phyloP scores from a whole-genome alignment of 1,284 basidiomycete genomes.

The Pyrrhoderma lamaoense region DNA sequence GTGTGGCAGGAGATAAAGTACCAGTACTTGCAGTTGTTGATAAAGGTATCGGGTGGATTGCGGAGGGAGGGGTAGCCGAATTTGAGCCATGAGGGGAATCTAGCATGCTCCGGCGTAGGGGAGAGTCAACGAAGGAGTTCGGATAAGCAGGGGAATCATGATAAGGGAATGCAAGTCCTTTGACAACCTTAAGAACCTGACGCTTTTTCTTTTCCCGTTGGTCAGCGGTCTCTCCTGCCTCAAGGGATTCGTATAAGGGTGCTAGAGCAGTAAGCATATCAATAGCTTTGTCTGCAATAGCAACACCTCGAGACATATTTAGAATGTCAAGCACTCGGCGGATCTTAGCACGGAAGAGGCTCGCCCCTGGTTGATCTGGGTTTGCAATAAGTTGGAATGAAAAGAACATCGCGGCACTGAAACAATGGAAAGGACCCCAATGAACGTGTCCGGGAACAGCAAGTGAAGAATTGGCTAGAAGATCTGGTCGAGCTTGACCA shows the following conservation, averaged over 20 bases:
- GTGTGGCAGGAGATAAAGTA: slow-evolving; percentile 1
- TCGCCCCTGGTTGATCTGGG: slow-evolving; percentile 68
- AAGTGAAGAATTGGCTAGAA: slow-evolving; percentile 57
- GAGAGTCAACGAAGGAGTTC: slow-evolving; percentile 16
- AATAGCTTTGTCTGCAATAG: slow-evolving; percentile 65
- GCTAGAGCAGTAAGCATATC: slow-evolving; percentile 61
- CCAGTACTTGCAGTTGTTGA: neutral
- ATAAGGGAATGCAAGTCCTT: slow-evolving; percentile 72
- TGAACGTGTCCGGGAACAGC: slow-evolving; percentile 74
- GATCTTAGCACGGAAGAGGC: slow-evolving; percentile 64
- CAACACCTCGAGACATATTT: slow-evolving; percentile 52
- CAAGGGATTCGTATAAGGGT: slow-evolving; percentile 50
- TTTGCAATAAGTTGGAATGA: slow-evolving; percentile 75
- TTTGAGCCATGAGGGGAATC: slow-evolving; percentile 7
- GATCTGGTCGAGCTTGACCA: slow-evolving; percentile 61
- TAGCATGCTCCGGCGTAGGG: slow-evolving; percentile 5
- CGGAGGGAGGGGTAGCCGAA: slow-evolving; percentile 7
- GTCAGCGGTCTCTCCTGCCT: slow-evolving; percentile 34
- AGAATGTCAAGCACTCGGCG: slow-evolving; percentile 58
- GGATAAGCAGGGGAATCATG: slow-evolving; percentile 42
- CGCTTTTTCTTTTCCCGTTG: slow-evolving; percentile 52
- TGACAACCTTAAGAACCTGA: slow-evolving; percentile 54
- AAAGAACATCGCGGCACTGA: slow-evolving; percentile 81
- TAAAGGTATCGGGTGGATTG: slow-evolving; percentile 1
- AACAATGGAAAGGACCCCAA: slow-evolving; percentile 75